These are phyloP conservation scores for Teratosphaeria nubilosa DNA, from an alignment of 2,329 filamentous ascomycete species.

Conservation along the genomic window DNA sequence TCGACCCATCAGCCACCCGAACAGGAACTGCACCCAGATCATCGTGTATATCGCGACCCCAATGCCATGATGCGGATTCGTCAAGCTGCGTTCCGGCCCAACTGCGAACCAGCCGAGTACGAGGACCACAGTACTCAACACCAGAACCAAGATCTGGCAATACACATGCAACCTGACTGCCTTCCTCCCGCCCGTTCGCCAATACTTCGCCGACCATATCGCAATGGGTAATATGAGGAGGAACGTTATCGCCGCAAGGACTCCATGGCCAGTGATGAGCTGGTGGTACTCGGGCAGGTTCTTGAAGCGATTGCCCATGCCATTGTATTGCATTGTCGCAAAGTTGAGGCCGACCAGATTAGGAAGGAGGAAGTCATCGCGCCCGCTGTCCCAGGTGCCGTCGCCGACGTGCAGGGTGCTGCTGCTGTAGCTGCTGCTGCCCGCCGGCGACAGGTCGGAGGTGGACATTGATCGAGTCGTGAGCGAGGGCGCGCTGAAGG, in stretches of 20 bases:
- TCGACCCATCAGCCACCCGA: constrained; percentile 55
- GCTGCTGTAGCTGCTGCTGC: constrained; percentile 62
- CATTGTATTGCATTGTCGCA: constrained; percentile 77
- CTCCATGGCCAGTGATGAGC: constrained; percentile 60
- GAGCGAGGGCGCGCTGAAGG: not conserved
- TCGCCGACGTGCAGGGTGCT: constrained; percentile 69
- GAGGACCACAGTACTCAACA: constrained; percentile 61
- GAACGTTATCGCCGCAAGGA: constrained; percentile 64
- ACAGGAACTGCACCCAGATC: constrained; percentile 60
- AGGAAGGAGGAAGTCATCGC: constrained; percentile 68
- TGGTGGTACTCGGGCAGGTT: constrained; percentile 59
- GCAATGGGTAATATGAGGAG: constrained; percentile 62
- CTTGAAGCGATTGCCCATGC: constrained; percentile 73
- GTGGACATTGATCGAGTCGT: constrained; percentile 1
- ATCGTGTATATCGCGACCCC: constrained; percentile 68
- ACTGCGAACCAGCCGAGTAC: constrained; percentile 70
- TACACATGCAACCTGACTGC: constrained; percentile 64
- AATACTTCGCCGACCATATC: constrained; percentile 67
- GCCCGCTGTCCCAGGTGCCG: constrained; percentile 70
- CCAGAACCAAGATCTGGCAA: constrained; percentile 58
- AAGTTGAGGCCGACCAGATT: constrained; percentile 69
- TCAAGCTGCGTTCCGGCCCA: constrained; percentile 58
- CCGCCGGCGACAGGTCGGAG: constrained; percentile 51
- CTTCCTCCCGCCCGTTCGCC: constrained; percentile 44
- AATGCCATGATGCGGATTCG: constrained; percentile 79